Evolutionary conservation across 495 filamentous ascomycete species (phyloP), one percentile per base, ranked within the genome.

Genomic region (Schizothecium vesticola): DNA sequence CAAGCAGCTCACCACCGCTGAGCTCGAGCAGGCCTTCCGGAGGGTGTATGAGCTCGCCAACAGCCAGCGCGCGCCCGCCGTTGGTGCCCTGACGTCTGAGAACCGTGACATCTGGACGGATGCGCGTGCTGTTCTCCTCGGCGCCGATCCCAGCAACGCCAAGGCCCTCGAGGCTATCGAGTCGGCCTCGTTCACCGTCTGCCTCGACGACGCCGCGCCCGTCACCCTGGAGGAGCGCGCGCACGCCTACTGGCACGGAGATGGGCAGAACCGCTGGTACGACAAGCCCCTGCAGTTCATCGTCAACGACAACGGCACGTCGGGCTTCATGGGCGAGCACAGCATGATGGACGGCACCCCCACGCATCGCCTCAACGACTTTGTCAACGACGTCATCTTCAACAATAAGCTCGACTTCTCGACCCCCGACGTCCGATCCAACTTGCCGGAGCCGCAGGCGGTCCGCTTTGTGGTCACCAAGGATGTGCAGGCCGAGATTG

Each of bases 301-400:
- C 75, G 76, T 99, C 80, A 97, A 97, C 80, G 94, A 98, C 74
- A 99, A 99, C 80, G 96, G 93, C 71, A 96, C 95, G 19, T 91
- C 96, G 25, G 96, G 96, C 68, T 99, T 99, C 85, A 92, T 91
- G 83, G 96, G 96, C 75, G 96, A 99, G 84, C 96, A 99, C 84
- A 93, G 90, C 80, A 98, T 99, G 96, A 99, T 99, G 96, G 96
- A 99, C 78, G 96, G 96, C 66, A 99, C 94, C 28, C 93, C 96
- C 2, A 99, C 96, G 13, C 94, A 98, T 79, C 88, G 96, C 3
- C 86, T 99, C 31, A 98, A 96, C 78, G 95, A 99, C 85, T 92
- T 91, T 76, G 85, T 93, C 79, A 95, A 94, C 84, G 86, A 87
- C 74, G 82, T 92, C 72, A 97, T 97, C 79, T 93, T 94, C 81